phyloP scores from a whole-genome alignment of 192 early-diverging fungal genomes.

The Phycomyces blakesleeanus region DNA sequence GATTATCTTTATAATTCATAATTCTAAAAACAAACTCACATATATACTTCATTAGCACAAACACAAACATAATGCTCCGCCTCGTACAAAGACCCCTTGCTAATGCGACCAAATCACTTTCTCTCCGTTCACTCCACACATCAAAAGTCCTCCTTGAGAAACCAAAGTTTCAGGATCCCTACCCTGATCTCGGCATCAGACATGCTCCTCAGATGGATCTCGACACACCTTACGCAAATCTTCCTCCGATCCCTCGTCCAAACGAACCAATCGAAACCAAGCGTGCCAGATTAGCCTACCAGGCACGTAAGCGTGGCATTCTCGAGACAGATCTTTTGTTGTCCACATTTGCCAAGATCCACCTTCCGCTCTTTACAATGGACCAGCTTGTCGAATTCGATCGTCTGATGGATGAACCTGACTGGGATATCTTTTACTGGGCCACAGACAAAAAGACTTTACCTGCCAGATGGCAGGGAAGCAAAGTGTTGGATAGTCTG shows the following conservation, averaged over 20 bases:
- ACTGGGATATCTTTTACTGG: constrained; percentile 99
- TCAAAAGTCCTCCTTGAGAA: not conserved
- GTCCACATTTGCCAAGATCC: constrained; percentile 78
- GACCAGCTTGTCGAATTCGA: constrained; percentile 75
- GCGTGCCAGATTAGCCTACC: constrained; percentile 79
- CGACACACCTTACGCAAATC: constrained; percentile 28
- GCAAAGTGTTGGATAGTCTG: constrained; percentile 58
- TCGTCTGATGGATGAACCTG: constrained; percentile 75
- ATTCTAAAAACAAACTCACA: too few relatives aligned
- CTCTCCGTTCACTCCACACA: too few relatives aligned
- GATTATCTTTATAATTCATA: too few relatives aligned
- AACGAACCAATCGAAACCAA: constrained; percentile 68
- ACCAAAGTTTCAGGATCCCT: constrained; percentile 25
- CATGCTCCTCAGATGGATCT: constrained; percentile 28
- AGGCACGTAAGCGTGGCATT: constrained; percentile 90
- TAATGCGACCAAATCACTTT: too few relatives aligned
- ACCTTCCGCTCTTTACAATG: constrained; percentile 48
- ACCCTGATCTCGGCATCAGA: constrained; percentile 29
- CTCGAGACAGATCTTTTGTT: constrained; percentile 89
- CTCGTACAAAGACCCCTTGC: too few relatives aligned
- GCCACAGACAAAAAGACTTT: constrained; percentile 61
- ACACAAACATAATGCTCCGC: too few relatives aligned
- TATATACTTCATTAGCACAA: too few relatives aligned
- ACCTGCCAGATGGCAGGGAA: constrained; percentile 49
- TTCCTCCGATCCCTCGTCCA: constrained; percentile 56